A percentile compares a stretch with the other conserved stretches of the same genome.
These are phyloP conservation scores for Tetradesmus obliquus DNA, from an alignment of 139 green algal genomes.

Conservation along the genomic window DNA sequence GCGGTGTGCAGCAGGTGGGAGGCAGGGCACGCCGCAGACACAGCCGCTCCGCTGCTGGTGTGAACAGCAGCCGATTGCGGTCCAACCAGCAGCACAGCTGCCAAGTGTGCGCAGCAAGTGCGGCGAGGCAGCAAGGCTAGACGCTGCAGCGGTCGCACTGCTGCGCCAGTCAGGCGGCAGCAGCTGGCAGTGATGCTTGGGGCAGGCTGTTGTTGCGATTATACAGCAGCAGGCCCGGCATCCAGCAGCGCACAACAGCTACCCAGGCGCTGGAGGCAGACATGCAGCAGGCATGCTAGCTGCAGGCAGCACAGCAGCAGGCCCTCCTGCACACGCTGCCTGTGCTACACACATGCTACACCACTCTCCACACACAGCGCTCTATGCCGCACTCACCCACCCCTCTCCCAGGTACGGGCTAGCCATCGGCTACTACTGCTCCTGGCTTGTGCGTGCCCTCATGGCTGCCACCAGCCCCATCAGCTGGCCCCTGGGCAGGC, in stretches of 20 bases:
- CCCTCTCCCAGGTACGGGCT: slow-evolving; percentile 74
- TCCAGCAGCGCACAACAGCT: neutral
- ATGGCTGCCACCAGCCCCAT: slow-evolving; percentile 75
- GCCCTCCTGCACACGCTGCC: neutral
- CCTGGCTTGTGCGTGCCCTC: slow-evolving; percentile 81
- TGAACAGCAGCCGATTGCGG: neutral
- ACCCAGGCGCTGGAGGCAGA: too few species aligned
- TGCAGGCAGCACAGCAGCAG: neutral
- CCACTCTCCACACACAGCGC: too few species aligned
- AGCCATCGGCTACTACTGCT: slow-evolving; percentile 79
- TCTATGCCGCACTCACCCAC: neutral
- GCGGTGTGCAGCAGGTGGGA: slow-evolving; percentile 86
- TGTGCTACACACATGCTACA: neutral
- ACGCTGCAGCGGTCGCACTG: neutral
- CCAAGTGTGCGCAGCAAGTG: neutral
- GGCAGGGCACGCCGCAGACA: slow-evolving; percentile 15
- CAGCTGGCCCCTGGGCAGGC: slow-evolving; percentile 76
- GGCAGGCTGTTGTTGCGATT: neutral
- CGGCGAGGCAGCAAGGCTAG: neutral
- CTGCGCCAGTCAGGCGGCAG: too few species aligned
- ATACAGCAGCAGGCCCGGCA: neutral
- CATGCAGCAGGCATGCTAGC: neutral
- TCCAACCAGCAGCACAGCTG: neutral
- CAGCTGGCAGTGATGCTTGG: too few species aligned
- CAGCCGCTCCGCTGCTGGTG: neutral